Conservation (phyloP, 2,329 filamentous ascomycete species). For the Beauveria scarabaeidicola region DNA sequence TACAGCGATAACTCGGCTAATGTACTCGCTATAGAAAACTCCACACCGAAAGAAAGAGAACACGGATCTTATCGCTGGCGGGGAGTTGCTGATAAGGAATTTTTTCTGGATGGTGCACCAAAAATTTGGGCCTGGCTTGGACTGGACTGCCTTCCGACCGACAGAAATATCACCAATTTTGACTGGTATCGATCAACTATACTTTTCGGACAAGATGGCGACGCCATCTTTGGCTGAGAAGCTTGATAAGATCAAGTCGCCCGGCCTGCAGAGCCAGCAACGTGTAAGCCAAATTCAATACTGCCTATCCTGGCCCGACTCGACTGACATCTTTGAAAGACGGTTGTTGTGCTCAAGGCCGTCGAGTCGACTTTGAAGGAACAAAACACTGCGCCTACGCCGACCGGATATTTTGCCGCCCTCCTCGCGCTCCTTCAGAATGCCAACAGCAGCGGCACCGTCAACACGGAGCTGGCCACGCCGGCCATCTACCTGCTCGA, state of each 20-base stretch:
- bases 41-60: background rate
- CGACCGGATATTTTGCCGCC: conserved; percentile 94
- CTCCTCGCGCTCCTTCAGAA: conserved; percentile 80
- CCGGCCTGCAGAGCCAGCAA: conserved; percentile 90
- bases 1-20: conserved; percentile 22
- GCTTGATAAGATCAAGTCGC: conserved; percentile 93
- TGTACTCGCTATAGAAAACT: background rate
- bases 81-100: conserved; percentile 17
- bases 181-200: conserved; percentile 1
- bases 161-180: background rate
- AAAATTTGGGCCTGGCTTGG: conserved; percentile 9
- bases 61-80: conserved; percentile 15
- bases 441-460: conserved; percentile 57
- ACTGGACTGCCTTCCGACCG: background rate
- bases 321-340: conserved; percentile 11
- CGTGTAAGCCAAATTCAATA: conserved; percentile 52
- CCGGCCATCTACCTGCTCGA: conserved; percentile 95
- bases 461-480: conserved; percentile 74
- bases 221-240: conserved; percentile 66
- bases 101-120: conserved; percentile 14
- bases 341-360: conserved; percentile 72
- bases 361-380: conserved; percentile 89
- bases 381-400: conserved; percentile 72
- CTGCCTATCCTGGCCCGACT: background rate
- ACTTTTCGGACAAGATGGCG: conserved; percentile 33